Evolutionary conservation across 2,329 filamentous ascomycete species (phyloP).

Genomic region (Helotiales sp.): DNA sequence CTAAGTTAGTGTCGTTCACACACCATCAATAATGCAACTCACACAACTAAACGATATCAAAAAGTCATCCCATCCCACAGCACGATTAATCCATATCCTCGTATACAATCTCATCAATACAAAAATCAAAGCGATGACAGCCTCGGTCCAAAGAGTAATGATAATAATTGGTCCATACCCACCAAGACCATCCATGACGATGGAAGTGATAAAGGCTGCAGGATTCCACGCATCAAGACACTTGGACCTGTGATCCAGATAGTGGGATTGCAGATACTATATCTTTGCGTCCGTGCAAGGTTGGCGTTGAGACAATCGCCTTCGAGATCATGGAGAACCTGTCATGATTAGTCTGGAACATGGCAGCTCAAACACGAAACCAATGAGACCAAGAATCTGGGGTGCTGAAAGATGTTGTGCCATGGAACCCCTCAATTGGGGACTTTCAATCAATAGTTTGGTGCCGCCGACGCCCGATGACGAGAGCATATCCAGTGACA

Average conservation of each 20-base stretch:
- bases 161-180: slow-evolving; percentile 16
- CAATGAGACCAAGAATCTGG: not conserved
- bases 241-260: not conserved
- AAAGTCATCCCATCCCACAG: slow-evolving; percentile 17
- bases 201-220: not conserved
- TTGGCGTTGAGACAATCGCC: not conserved
- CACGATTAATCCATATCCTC: slow-evolving; percentile 3
- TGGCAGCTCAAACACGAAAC: not conserved
- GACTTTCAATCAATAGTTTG: not conserved
- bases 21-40: not conserved
- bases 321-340: not conserved
- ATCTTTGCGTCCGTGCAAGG: not conserved
- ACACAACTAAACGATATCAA: slow-evolving; percentile 14
- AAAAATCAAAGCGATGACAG: slow-evolving; percentile 10
- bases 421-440: not conserved
- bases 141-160: slow-evolving; percentile 17
- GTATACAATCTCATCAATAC: slow-evolving; percentile 16
- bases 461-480: not conserved
- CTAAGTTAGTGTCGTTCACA: not conserved
- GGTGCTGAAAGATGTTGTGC: not conserved
- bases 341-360: not conserved
- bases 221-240: not conserved
- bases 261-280: not conserved
- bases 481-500: no score
- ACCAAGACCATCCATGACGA: slow-evolving; percentile 2